Evolutionary conservation across 768 basidiomycete species (phyloP).

Genomic region (Podaxis carcinomalis): DNA sequence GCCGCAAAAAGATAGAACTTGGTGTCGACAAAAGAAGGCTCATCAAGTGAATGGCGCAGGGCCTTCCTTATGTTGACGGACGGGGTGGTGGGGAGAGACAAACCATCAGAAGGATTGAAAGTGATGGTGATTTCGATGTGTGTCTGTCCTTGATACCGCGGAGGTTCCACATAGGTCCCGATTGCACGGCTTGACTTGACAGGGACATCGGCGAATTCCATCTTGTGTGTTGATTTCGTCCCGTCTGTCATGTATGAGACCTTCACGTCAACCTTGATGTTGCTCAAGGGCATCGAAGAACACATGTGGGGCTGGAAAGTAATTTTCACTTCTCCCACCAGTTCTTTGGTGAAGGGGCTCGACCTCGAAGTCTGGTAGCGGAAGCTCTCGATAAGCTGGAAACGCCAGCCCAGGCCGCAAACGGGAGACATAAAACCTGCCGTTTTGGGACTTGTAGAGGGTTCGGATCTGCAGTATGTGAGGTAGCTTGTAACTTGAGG

Average conservation of each 20-base stretch:
- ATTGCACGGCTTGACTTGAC: not conserved
- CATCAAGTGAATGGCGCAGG: not conserved
- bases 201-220: not conserved
- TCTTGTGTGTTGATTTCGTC: not conserved
- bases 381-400: not conserved
- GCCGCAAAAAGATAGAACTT: conserved; percentile 13
- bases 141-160: not conserved
- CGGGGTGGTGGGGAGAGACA: not conserved
- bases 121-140: conserved; percentile 5
- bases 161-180: not conserved
- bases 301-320: not conserved
- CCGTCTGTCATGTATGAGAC: not conserved
- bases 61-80: not conserved
- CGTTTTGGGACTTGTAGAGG: not conserved
- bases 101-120: not conserved
- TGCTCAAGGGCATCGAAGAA: not conserved
- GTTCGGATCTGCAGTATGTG: not conserved
- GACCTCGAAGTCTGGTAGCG: not conserved
- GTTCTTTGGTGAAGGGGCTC: not conserved
- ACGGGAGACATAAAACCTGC: not conserved
- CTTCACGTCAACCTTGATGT: not conserved
- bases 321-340: not conserved
- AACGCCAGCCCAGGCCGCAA: not conserved
- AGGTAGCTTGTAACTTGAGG: conserved; percentile 9
- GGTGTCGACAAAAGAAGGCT: conserved; percentile 7